Evolutionary conservation across 2,329 filamentous ascomycete genomes (phyloP).

Genomic region (Colletotrichum eremochloae): DNA sequence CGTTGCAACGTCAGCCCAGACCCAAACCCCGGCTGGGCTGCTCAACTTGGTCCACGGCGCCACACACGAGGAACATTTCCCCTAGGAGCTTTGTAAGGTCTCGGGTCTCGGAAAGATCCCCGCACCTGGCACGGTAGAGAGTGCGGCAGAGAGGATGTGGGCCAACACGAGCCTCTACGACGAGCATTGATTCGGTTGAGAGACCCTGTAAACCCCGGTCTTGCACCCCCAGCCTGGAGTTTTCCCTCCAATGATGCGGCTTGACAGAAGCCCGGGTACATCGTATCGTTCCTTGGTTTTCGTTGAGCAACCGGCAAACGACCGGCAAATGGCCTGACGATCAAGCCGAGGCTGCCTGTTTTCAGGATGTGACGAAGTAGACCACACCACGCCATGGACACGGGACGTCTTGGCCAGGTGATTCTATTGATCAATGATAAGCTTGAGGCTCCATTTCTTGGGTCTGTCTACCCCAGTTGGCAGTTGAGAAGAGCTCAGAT

Average conservation of each 20-base stretch:
- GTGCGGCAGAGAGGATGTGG: not conserved
- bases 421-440: not conserved
- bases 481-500: constrained; percentile 6
- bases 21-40: not conserved
- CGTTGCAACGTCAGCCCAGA: constrained; percentile 20
- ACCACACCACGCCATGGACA: not conserved
- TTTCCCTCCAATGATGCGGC: constrained; percentile 35
- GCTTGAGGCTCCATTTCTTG: not conserved
- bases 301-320: constrained; percentile 21
- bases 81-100: not conserved
- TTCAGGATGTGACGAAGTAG: constrained; percentile 8
- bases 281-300: constrained; percentile 19
- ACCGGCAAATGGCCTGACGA: not conserved
- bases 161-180: not conserved
- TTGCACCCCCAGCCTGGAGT: constrained; percentile 30
- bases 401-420: constrained; percentile 5
- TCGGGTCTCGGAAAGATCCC: not conserved
- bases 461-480: not conserved
- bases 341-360: constrained; percentile 6
- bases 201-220: not conserved
- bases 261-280: not conserved
- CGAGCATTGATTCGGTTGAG: constrained; percentile 27
- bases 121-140: not conserved
- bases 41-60: constrained; percentile 11
- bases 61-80: constrained; percentile 9